Evolutionary conservation across 106 monocot species (phyloP), one percentile per base, ranked within the genome.

Genomic region (Dendrobium huoshanense): DNA sequence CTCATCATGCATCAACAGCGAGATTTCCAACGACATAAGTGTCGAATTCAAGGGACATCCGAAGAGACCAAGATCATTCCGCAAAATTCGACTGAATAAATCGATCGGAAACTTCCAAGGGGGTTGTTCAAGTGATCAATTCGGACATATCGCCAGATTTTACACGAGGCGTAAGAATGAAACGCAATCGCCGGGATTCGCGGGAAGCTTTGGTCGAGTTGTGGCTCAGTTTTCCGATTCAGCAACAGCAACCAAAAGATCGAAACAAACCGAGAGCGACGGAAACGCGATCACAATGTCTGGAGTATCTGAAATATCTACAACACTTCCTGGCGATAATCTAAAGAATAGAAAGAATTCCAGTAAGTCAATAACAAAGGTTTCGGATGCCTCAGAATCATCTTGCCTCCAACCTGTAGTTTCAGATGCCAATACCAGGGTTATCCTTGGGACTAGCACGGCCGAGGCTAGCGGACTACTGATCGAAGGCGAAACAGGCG

Each of bases 1-100:
- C 56, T 82, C 92, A 9, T 89, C 91, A 48, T 87, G 92, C 86
- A 75, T 92, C 80, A 72, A 61, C 33, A 88, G 90, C 80, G 88
- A 84, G 42, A 59, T 88, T 75, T 86, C 91, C 41, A 31, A 51
- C 56, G 87, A 82, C 25, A 83, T 78, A n/a, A 67, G 56, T 58
- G 8, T 67, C 5, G 41, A 24, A 44, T 68, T 68, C 48, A 54
- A 59, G 17, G 73, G 85, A 78, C 70, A 70, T 24, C 41, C 24
- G 82, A 78, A 75, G 64, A 55, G 17, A n/a, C 56, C 70, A 16
- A 80, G 48, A 56, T 27, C 74, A 1, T 59, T 65, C n/a, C 20
- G 51, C 81, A 83, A 77, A 24, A 33, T 74, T 68, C 82, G 67
- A 10, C 16, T 59, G 59, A 81, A 44, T 70, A 74, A 72, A 55